Evolutionary conservation across 2,329 filamentous ascomycete genomes (phyloP).

Genomic region (Diaporthe sp.): DNA sequence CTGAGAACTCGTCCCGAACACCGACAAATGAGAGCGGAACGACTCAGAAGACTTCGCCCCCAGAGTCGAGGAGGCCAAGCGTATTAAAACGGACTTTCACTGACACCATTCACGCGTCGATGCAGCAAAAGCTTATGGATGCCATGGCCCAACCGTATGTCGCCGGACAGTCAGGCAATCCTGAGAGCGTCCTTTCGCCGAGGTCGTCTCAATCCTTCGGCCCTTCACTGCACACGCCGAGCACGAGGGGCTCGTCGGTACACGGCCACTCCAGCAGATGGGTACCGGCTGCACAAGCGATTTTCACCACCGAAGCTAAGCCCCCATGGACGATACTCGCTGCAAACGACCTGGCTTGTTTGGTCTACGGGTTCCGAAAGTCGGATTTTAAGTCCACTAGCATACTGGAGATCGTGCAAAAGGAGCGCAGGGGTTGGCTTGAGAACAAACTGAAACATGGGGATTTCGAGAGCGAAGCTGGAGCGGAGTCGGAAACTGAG

Average conservation of each 20-base stretch:
- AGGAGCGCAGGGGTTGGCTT: constrained; percentile 90
- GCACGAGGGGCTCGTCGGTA: constrained; percentile 69
- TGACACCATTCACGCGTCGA: constrained; percentile 79
- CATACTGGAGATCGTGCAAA: constrained; percentile 93
- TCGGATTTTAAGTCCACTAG: constrained; percentile 95
- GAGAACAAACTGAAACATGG: constrained; percentile 84
- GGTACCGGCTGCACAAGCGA: constrained; percentile 92
- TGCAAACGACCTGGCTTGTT: constrained; percentile 94
- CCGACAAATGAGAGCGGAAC: constrained; percentile 70
- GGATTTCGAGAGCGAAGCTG: constrained; percentile 62
- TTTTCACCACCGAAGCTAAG: constrained; percentile 94
- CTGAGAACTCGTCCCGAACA: constrained; percentile 66
- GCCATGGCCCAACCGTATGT: constrained; percentile 86
- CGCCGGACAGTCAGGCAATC: constrained; percentile 58
- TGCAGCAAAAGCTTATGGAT: constrained; percentile 89
- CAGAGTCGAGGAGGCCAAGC: constrained; percentile 72
- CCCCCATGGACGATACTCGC: constrained; percentile 96
- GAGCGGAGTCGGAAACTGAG: constrained; percentile 55
- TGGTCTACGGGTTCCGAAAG: constrained; percentile 99
- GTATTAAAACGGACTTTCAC: constrained; percentile 88
- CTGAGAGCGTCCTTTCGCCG: constrained; percentile 60
- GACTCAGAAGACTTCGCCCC: constrained; percentile 66
- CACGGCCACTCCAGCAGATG: constrained; percentile 93
- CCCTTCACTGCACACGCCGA: constrained; percentile 59
- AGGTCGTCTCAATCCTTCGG: constrained; percentile 57